Evolutionary conservation across 441 rosid species (phyloP).

Genomic region (Gossypium aridum): DNA sequence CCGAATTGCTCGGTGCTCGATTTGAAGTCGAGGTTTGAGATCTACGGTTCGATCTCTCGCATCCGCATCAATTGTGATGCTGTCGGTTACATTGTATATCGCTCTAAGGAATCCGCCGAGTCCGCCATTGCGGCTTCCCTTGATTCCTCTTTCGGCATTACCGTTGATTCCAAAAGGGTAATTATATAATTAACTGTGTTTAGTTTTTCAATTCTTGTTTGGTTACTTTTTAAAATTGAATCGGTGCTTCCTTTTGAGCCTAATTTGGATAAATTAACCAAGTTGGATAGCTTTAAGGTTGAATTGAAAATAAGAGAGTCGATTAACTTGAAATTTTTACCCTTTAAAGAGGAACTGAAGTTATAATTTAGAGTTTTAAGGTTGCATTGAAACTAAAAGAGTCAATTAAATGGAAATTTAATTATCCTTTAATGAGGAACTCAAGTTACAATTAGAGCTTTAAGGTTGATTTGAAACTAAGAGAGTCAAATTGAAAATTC

Average conservation of each 20-base stretch:
- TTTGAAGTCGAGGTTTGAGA: slow-evolving; percentile 84
- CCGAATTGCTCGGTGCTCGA: slow-evolving; percentile 71
- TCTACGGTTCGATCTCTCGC: slow-evolving; percentile 85
- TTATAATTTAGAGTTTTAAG: neutral
- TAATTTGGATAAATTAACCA: neutral
- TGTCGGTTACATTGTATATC: slow-evolving; percentile 49
- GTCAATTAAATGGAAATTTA: neutral
- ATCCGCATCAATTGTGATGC: slow-evolving; percentile 68
- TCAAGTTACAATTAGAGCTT: neutral
- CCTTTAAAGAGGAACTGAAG: neutral
- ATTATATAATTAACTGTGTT: neutral
- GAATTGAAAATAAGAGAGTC: neutral
- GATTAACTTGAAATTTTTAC: neutral
- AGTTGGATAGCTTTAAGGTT: neutral
- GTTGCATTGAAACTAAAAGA: neutral
- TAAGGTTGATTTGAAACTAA: neutral
- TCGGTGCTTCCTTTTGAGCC: neutral
- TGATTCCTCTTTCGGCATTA: slow-evolving; percentile 63
- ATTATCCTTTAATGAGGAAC: neutral
- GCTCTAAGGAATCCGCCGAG: slow-evolving; percentile 66
- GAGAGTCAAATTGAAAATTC: neutral
- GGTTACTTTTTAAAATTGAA: neutral
- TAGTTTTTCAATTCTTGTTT: neutral
- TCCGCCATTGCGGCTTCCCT: slow-evolving; percentile 73
- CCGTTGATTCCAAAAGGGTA: slow-evolving; percentile 56